Percentiles rank a stretch among this genome's conserved stretches.
Evolutionary conservation across 768 basidiomycete genomes (phyloP).

Genomic region (Rhodotorula toruloides): DNA sequence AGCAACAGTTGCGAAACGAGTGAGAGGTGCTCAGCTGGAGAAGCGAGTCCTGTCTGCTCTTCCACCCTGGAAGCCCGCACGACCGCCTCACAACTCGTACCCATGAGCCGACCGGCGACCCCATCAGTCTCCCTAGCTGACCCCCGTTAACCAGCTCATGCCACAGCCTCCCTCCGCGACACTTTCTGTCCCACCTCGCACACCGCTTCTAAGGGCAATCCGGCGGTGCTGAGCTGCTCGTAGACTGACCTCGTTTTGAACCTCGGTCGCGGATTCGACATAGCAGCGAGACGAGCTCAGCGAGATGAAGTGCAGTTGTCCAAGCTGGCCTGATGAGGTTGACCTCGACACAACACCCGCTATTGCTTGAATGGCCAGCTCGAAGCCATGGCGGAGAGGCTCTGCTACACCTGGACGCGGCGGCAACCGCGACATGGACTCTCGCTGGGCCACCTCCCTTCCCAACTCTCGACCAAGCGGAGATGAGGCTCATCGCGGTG

Average conservation of each 20-base stretch:
- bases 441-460: not conserved
- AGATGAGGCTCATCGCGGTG: not conserved
- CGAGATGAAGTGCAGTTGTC: not conserved
- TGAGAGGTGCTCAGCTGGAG: not conserved
- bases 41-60: too few relatives aligned
- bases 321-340: not conserved
- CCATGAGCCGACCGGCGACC: too few relatives aligned
- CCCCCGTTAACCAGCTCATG: too few relatives aligned
- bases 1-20: not conserved
- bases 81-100: too few relatives aligned
- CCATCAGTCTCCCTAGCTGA: too few relatives aligned
- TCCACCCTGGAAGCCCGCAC: too few relatives aligned
- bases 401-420: not conserved
- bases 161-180: too few relatives aligned
- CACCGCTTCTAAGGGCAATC: too few relatives aligned
- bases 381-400: not conserved
- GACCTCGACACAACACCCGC: too few relatives aligned
- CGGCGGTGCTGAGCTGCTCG: not conserved
- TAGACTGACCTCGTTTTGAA: conserved; percentile 16
- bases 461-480: not conserved
- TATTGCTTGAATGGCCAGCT: not conserved
- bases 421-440: conserved; percentile 5
- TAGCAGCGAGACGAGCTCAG: not conserved
- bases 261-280: not conserved
- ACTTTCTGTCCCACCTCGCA: too few relatives aligned